Percentiles rank a stretch among this genome's conserved stretches.
These are phyloP conservation scores for Calophaca sinica DNA, from an alignment of 306 rosid genomes.

Conservation along the genomic window DNA sequence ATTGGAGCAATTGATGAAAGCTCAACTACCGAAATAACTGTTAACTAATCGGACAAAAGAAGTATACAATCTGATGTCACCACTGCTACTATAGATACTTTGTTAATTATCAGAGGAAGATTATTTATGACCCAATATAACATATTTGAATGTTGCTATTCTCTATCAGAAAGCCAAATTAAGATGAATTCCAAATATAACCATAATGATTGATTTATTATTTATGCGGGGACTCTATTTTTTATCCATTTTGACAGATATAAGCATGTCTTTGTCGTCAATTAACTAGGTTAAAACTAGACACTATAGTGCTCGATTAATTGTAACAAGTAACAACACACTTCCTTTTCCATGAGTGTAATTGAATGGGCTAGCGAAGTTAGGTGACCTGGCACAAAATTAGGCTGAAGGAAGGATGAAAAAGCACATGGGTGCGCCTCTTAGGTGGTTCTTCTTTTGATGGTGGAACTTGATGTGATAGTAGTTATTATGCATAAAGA, in stretches of 20 bases:
- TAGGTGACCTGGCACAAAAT: constrained; percentile 33
- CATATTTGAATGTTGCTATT: constrained; percentile 5
- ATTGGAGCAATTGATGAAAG: constrained; percentile 37
- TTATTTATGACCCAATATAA: background rate
- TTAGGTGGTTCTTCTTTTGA: constrained; percentile 50
- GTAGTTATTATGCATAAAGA: constrained; percentile 21
- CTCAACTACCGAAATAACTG: constrained; percentile 57
- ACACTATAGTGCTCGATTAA: background rate
- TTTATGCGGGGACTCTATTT: background rate
- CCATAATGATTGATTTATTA: background rate
- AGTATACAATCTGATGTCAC: background rate
- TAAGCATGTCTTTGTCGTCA: background rate
- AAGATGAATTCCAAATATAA: background rate
- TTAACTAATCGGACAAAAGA: constrained; percentile 41
- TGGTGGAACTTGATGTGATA: constrained; percentile 46
- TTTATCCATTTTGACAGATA: background rate
- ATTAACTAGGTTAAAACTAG: background rate
- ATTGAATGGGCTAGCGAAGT: constrained; percentile 32
- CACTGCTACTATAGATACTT: too few relatives aligned
- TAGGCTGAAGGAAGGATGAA: constrained; percentile 40
- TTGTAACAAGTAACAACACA: background rate
- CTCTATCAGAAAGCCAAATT: background rate
- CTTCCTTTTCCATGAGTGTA: background rate
- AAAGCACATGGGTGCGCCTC: constrained; percentile 54
- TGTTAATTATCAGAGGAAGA: too few relatives aligned